Conservation (phyloP, 805 yeast species). For the Yarrowia deformans region DNA sequence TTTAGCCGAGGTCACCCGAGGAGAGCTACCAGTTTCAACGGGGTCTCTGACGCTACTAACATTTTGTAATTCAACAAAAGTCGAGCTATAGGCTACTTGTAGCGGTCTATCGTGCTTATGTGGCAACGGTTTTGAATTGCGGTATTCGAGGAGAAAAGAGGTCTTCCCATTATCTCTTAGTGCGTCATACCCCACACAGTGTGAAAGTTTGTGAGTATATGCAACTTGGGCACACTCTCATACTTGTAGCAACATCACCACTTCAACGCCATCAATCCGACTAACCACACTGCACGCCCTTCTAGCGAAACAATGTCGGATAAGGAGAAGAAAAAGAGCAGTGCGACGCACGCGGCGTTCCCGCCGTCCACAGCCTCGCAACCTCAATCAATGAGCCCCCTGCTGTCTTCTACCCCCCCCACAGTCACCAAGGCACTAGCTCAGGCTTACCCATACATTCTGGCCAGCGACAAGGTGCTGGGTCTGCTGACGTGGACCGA, state of each 20-base stretch:
- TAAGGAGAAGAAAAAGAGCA: slow-evolving; percentile 24
- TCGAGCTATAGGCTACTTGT: not conserved
- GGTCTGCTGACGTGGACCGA: slow-evolving; percentile 90
- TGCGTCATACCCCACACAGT: slow-evolving; percentile 30
- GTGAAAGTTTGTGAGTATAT: slow-evolving; percentile 37
- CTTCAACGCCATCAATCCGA: slow-evolving; percentile 13
- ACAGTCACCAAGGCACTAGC: slow-evolving; percentile 84
- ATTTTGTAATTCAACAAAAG: slow-evolving; percentile 1
- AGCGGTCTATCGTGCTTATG: not conserved
- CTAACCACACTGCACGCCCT: not conserved
- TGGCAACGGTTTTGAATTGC: slow-evolving; percentile 12
- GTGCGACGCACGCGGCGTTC: slow-evolving; percentile 51
- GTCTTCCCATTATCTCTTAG: not conserved
- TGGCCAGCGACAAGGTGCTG: slow-evolving; percentile 71
- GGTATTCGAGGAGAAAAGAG: not conserved
- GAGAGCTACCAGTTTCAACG: not conserved
- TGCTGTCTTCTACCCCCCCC: slow-evolving; percentile 88
- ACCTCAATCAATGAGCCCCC: slow-evolving; percentile 70
- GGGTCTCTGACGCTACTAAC: not conserved
- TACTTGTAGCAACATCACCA: slow-evolving; percentile 33
- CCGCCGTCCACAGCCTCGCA: slow-evolving; percentile 52
- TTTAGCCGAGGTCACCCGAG: slow-evolving; percentile 23
- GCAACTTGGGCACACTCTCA: slow-evolving; percentile 16
- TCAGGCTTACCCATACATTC: slow-evolving; percentile 82
- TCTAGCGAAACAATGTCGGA: slow-evolving; percentile 27